These are phyloP conservation scores for Saccharomycopsis vini DNA, from an alignment of 805 yeast species.

Conservation along the genomic window DNA sequence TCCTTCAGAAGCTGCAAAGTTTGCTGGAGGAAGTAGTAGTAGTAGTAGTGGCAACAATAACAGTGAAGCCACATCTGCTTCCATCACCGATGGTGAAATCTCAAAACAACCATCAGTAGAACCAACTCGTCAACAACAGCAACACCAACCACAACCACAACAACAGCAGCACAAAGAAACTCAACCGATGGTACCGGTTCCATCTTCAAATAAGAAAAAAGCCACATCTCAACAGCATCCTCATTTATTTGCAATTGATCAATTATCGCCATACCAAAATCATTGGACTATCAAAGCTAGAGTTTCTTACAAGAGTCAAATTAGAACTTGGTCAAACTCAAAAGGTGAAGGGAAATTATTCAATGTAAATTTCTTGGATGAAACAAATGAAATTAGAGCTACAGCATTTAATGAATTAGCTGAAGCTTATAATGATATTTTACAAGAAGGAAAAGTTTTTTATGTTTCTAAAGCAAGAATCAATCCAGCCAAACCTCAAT, in stretches of 20 bases:
- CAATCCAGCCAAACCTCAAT: slow-evolving; percentile 77
- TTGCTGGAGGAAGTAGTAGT: slow-evolving; percentile 14
- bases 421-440: slow-evolving; percentile 60
- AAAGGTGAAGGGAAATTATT: slow-evolving; percentile 87
- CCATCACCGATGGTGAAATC: too few relatives aligned
- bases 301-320: slow-evolving; percentile 78
- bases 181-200: too few relatives aligned
- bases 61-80: too few relatives aligned
- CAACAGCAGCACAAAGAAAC: slow-evolving; percentile 1
- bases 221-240: slow-evolving; percentile 27
- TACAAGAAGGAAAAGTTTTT: slow-evolving; percentile 87
- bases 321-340: slow-evolving; percentile 79
- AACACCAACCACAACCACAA: too few relatives aligned
- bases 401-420: slow-evolving; percentile 89
- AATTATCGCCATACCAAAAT: slow-evolving; percentile 83
- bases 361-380: slow-evolving; percentile 81
- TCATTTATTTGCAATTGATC: slow-evolving; percentile 65
- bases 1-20: slow-evolving; percentile 45
- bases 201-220: slow-evolving; percentile 4
- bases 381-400: slow-evolving; percentile 92
- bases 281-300: slow-evolving; percentile 91
- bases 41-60: background rate
- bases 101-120: too few relatives aligned
- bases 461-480: slow-evolving; percentile 75
- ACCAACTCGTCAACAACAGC: slow-evolving; percentile 6